Evolutionary conservation across 1,139 yeast genomes (phyloP).

Genomic region (Geotrichum bryndzae): DNA sequence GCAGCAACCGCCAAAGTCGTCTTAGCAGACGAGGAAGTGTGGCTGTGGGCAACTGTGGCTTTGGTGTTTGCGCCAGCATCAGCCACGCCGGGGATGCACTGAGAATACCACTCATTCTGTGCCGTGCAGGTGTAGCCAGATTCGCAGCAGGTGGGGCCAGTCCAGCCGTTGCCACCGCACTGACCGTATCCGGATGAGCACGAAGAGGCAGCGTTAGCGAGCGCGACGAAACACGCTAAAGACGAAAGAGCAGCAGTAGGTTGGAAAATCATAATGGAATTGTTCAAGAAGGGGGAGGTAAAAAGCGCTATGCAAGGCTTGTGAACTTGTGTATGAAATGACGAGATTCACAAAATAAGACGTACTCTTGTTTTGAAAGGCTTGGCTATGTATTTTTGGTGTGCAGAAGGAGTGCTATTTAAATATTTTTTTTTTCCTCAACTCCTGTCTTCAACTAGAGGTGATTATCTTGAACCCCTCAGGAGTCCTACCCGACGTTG

Average conservation of each 20-base stretch:
- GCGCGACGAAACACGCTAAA: slow-evolving; percentile 15
- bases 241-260: background rate
- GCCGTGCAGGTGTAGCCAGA: slow-evolving; percentile 9
- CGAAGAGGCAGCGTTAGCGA: slow-evolving; percentile 23
- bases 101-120: slow-evolving; percentile 15
- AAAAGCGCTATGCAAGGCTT: background rate
- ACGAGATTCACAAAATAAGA: background rate
- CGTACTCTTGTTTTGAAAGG: background rate
- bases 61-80: background rate
- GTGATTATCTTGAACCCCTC: background rate
- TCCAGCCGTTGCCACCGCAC: slow-evolving; percentile 14
- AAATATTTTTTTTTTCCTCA: background rate
- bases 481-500: background rate
- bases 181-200: slow-evolving; percentile 13
- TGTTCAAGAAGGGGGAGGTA: background rate
- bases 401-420: background rate
- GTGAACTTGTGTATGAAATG: background rate
- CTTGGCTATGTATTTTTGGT: background rate
- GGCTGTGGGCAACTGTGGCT: background rate
- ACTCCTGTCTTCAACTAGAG: background rate
- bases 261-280: background rate
- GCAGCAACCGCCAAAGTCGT: background rate
- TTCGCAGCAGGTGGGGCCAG: slow-evolving; percentile 17
- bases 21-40: background rate
- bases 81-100: slow-evolving; percentile 11